Percentiles rank a stretch among this genome's conserved stretches.
These are phyloP conservation scores for Tulasnella sp. DNA, from an alignment of 768 basidiomycete species.

Conservation along the genomic window DNA sequence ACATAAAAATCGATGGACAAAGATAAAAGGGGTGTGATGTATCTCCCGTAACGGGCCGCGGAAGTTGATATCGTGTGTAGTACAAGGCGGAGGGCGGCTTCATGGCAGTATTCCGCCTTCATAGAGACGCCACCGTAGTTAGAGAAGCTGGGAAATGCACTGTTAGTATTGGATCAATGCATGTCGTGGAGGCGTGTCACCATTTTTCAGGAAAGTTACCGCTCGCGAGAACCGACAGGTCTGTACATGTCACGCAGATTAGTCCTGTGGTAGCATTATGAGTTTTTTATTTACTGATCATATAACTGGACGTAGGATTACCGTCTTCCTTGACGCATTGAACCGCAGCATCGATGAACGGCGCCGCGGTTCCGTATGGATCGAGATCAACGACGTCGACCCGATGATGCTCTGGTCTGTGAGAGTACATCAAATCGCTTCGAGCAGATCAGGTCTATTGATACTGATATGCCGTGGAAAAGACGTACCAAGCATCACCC, in stretches of 20 bases:
- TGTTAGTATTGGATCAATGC: neutral
- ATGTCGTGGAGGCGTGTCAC: conserved; percentile 30
- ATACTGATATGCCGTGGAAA: neutral
- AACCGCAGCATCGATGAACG: conserved; percentile 90
- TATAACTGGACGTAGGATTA: conserved; percentile 25
- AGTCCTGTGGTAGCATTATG: conserved; percentile 44
- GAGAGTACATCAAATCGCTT: conserved; percentile 83
- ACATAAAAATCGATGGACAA: conserved; percentile 97
- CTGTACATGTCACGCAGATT: conserved; percentile 92
- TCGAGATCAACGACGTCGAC: conserved; percentile 97
- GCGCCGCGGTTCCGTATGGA: conserved; percentile 94
- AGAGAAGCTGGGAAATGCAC: conserved; percentile 47
- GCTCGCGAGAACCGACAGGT: conserved; percentile 85
- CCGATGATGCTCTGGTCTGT: conserved; percentile 54
- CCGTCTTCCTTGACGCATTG: conserved; percentile 83
- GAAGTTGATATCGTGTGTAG: conserved; percentile 74
- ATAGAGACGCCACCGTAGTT: conserved; percentile 89
- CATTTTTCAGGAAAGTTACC: conserved; percentile 96
- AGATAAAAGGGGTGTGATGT: conserved; percentile 77
- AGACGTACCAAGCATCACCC: conserved; percentile 80
- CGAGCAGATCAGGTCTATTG: neutral
- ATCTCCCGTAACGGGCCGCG: conserved; percentile 84
- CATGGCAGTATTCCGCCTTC: conserved; percentile 91
- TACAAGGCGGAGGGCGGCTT: conserved; percentile 84
- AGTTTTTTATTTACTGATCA: neutral